Base-by-base conservation (phyloP, 2,329 filamentous ascomycete genomes). In the Ophiocordyceps sinensis region DNA sequence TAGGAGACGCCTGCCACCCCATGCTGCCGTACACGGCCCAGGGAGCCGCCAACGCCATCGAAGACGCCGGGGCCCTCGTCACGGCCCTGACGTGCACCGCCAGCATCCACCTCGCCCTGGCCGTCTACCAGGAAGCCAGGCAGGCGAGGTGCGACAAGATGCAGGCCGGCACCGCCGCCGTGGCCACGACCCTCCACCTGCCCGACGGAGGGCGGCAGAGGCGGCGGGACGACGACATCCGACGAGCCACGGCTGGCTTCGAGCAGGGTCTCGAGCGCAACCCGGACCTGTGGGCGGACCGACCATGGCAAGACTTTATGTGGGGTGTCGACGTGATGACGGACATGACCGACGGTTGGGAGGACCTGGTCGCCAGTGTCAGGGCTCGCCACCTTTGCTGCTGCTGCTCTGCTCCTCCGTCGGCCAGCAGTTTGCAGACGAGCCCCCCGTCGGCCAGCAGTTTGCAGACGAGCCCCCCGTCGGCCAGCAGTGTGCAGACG, bases 21-120 rank as follows among this genome's bases (percentile, higher is more conserved):
- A 82, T 77, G 17, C 69, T 82, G 38, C 79, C 78, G 1, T 77
- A 82, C 51, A 65, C 81, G 5, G 76, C 71, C 36, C 77, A 82
- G 58, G 79, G 79, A 31, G 77, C 79, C 11, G 77, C 78, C 9
- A 78, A 79, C 64, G 76, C 77, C 9, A 76, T 80, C 38, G 79
- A 83, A 54, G 79, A 83, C 49, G 77, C 72, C 2, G 75, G 72
- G 6, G 70, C 75, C 4, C 57, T 80, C 12, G 71, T 68, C 39
- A 37, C 49, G 29, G 51, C 51, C 10, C 42, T 54, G 28, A 50
- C 51, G 5, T 49, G 51, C 39, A 53, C 50, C 1, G 43, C 43
- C 26, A 23, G 43, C 17, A 40, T 55, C 12, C 26, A 39, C 9
- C 34, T 49, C 12, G 53, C 48, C 0, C 44, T 53, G 28, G 37